Evolutionary conservation across 1,284 basidiomycete genomes (phyloP).

Genomic region (Puccinia triticina): DNA sequence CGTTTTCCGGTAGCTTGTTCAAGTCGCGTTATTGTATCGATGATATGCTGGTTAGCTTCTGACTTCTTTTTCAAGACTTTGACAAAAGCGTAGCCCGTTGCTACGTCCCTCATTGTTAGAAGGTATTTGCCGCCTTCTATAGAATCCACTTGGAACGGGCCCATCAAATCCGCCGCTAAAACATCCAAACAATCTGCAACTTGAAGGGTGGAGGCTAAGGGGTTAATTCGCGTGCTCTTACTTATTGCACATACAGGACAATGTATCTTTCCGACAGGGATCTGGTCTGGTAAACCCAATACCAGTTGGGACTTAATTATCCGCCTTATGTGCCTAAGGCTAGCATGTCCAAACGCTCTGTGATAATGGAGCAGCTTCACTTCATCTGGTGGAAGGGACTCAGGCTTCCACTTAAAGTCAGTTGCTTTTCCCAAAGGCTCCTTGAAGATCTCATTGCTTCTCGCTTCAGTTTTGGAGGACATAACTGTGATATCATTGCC

Average conservation of each 20-base stretch:
- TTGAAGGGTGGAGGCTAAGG: not conserved
- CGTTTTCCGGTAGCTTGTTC: not conserved
- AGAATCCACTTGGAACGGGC: not conserved
- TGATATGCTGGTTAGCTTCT: not conserved
- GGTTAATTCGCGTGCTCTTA: not conserved
- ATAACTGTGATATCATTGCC: no score
- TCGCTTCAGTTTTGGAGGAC: not conserved
- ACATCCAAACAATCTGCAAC: not conserved
- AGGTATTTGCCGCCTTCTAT: not conserved
- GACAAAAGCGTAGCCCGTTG: not conserved
- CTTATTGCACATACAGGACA: not conserved
- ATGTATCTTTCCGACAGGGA: not conserved
- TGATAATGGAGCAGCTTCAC: not conserved
- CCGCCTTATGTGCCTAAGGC: not conserved
- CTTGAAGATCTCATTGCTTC: not conserved
- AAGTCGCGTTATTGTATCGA: not conserved
- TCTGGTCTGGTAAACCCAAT: not conserved
- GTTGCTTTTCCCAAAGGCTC: not conserved
- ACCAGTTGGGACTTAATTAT: not conserved
- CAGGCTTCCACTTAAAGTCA: not conserved
- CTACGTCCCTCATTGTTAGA: not conserved
- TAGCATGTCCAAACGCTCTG: not conserved
- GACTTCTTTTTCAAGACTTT: not conserved
- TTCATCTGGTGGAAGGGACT: not conserved
- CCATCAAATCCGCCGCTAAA: not conserved